Evolutionary conservation across 169 alveolate genomes (phyloP), one percentile per base, ranked within the genome.

Genomic region (Amoebophrya sp.): DNA sequence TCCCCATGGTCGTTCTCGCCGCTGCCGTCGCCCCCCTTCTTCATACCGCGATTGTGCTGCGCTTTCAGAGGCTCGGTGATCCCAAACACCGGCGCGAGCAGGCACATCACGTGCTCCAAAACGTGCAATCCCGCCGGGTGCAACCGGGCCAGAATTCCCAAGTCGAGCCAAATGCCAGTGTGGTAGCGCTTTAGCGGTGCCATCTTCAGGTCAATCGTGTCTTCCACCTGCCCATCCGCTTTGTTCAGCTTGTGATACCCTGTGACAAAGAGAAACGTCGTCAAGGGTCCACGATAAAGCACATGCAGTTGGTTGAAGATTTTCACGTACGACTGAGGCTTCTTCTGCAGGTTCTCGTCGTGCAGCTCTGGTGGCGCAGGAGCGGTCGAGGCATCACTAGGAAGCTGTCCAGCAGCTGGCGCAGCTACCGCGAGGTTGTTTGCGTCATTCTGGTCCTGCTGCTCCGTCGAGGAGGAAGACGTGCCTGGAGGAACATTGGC

Each of bases 61-160:
- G 83, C 83, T 66, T 66, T 66, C 83, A 66, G 35, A 2, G 83
- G 10, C 38, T 66, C 83, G 35, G 83, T 66, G 35, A 66, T 25
- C 7, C 83, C 83, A 66, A 66, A 66, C 38, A 66, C 83, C 29
- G 83, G 83, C 35, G 83, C 83, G 39, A 66, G 35, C 38, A 66
- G 83, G 83, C 35, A 7, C 83, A 66, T 66, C 35, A 66, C 83
- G 83, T 66, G 83, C 83, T 66, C 83, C 83, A 66, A 66, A 7
- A 25, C 83, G 35, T 66, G 83, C 35, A 66, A 25, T 66, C 83
- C 83, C 7, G 12, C 35, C 83, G 35, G 39, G 83, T 66, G 83
- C 83, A 66, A 1, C 18, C 18, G 83, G 10, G 39, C 83, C 35
- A 66, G 83, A 66, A 25, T 1, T 1, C 83, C 83, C 35, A 66